Conservation (phyloP, 2,329 filamentous ascomycete genomes). For the Fusarium nodosum region DNA sequence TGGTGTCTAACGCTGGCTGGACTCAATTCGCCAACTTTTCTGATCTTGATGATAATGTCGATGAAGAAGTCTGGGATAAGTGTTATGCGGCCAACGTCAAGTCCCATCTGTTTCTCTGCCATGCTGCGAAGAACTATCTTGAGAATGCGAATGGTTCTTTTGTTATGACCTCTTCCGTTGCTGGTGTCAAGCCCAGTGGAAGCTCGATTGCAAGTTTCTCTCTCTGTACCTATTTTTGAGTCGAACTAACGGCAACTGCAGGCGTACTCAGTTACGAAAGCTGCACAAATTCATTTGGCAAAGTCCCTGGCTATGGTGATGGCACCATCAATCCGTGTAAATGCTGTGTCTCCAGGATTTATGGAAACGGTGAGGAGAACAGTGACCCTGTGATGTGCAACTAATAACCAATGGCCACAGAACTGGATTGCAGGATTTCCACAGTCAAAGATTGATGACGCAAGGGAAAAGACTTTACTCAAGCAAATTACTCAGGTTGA, state of each 20-base stretch:
- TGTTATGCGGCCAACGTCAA: slow-evolving; percentile 27
- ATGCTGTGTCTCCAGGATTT: slow-evolving; percentile 20
- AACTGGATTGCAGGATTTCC: slow-evolving; percentile 16
- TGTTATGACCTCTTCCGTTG: slow-evolving; percentile 17
- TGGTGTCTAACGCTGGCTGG: slow-evolving; percentile 22
- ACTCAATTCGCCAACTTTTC: slow-evolving; percentile 19
- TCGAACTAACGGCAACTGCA: accelerated
- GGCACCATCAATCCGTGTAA: slow-evolving; percentile 18
- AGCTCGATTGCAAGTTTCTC: slow-evolving; percentile 4
- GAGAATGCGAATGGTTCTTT: slow-evolving; percentile 7
- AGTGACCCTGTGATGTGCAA: accelerated
- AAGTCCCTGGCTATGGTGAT: slow-evolving; percentile 23
- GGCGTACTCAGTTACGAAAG: slow-evolving; percentile 21
- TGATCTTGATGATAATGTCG: slow-evolving; percentile 14
- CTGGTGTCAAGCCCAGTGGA: slow-evolving; percentile 18
- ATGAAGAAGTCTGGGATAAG: slow-evolving; percentile 23
- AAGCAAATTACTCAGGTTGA: slow-evolving; percentile 16
- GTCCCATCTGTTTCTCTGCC: slow-evolving; percentile 14
- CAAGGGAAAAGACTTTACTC: slow-evolving; percentile 12
- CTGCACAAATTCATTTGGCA: slow-evolving; percentile 13
- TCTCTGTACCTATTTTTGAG: accelerated
- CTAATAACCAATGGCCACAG: background rate
- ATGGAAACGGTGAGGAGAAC: slow-evolving; percentile 7
- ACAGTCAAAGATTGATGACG: slow-evolving; percentile 10
- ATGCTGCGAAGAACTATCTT: slow-evolving; percentile 4